These are phyloP conservation scores for Hordeum marinum DNA, from an alignment of 176 grass and related monocot species.

Conservation along the genomic window DNA sequence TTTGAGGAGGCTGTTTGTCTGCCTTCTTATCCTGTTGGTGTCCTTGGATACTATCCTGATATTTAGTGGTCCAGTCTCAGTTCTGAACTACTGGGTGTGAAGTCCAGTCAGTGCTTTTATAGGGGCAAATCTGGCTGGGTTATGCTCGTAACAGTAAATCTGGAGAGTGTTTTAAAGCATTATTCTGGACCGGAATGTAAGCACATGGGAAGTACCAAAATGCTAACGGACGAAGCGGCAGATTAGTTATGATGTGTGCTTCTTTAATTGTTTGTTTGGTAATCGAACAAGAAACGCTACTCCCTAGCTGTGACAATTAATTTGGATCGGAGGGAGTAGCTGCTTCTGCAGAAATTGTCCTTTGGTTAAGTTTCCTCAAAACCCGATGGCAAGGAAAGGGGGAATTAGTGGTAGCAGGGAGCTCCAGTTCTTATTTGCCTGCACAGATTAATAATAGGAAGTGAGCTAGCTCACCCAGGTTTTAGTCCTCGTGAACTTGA, in stretches of 20 bases:
- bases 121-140: neutral
- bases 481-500: neutral
- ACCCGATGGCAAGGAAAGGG: neutral
- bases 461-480: neutral
- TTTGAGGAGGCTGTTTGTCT: neutral
- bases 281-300: slow-evolving; percentile 3
- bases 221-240: neutral
- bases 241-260: neutral
- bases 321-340: neutral
- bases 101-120: neutral
- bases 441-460: neutral
- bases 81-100: slow-evolving; percentile 15
- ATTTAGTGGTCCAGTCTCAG: slow-evolving; percentile 2
- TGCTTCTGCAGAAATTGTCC: neutral
- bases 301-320: too few species aligned
- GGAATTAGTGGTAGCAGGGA: neutral
- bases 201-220: slow-evolving; percentile 1
- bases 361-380: slow-evolving; percentile 2
- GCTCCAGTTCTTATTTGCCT: neutral
- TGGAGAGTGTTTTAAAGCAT: slow-evolving; percentile 11
- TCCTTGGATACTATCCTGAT: neutral
- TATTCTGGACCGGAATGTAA: neutral
- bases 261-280: neutral
- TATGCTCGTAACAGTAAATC: slow-evolving; percentile 4
- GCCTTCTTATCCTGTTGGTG: neutral